phyloP scores from a whole-genome alignment of 257 asterid genomes.

The Gentiana dahurica region DNA sequence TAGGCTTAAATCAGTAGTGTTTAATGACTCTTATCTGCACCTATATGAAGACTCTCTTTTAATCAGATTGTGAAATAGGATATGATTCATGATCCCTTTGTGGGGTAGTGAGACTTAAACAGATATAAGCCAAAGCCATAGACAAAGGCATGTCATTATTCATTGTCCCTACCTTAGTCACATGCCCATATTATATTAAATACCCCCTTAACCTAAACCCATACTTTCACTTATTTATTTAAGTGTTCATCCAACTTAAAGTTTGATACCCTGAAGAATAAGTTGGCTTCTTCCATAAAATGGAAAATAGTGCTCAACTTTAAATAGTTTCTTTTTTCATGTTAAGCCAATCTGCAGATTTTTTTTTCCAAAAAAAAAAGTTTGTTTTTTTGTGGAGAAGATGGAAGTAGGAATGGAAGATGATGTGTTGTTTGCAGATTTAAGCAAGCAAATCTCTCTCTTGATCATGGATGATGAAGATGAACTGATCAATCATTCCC shows the following conservation, averaged over 20 bases:
- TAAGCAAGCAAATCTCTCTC: conserved; percentile 76
- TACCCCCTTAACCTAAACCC: too few species aligned
- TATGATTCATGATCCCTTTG: conserved; percentile 15
- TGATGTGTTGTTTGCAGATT: conserved; percentile 73
- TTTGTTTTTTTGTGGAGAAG: neutral
- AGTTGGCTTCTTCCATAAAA: neutral
- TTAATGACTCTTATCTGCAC: conserved; percentile 2
- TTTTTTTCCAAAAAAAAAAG: neutral
- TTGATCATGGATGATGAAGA: conserved; percentile 81
- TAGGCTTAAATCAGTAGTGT: too few species aligned
- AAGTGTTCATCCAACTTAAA: too few species aligned
- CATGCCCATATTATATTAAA: conserved; percentile 29
- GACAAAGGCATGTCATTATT: conserved; percentile 4
- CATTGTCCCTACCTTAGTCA: conserved; percentile 38
- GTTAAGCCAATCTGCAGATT: neutral
- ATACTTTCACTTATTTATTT: too few species aligned
- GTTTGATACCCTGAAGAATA: too few species aligned
- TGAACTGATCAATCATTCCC: conserved; percentile 26
- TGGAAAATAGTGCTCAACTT: neutral
- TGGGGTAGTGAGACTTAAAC: conserved; percentile 40
- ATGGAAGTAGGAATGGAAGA: conserved; percentile 63
- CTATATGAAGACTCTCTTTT: conserved; percentile 22
- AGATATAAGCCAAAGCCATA: conserved; percentile 29
- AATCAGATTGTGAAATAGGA: conserved; percentile 38
- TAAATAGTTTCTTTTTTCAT: too few species aligned